Evolutionary conservation across 495 filamentous ascomycete species (phyloP).

Genomic region (Bacidia gigantensis): DNA sequence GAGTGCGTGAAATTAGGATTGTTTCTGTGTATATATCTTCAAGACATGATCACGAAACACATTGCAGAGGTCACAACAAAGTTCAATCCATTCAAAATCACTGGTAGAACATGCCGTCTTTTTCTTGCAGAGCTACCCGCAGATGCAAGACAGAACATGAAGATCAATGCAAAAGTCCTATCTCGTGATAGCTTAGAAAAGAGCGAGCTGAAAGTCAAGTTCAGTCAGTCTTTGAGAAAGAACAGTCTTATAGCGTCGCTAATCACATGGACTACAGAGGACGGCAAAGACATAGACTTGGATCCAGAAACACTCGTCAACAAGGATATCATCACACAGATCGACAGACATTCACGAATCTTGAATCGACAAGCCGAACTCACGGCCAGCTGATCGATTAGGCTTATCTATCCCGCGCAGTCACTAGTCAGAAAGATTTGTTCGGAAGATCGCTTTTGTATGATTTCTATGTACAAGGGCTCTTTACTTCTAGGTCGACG

Average conservation of each 20-base stretch:
- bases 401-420: not conserved
- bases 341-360: constrained; percentile 72
- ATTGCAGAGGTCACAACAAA: constrained; percentile 68
- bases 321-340: constrained; percentile 74
- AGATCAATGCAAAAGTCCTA: constrained; percentile 67
- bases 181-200: constrained; percentile 43
- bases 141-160: constrained; percentile 55
- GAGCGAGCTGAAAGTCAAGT: constrained; percentile 58
- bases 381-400: constrained; percentile 34
- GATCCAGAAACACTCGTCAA: constrained; percentile 78
- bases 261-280: constrained; percentile 14
- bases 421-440: too few species aligned
- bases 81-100: constrained; percentile 83
- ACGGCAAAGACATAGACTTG: constrained; percentile 37
- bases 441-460: not conserved
- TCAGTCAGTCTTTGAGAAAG: constrained; percentile 47
- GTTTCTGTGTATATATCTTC: too few species aligned
- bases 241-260: not conserved
- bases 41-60: constrained; percentile 82
- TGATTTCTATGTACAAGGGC: not conserved
- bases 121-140: constrained; percentile 82
- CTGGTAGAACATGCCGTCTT: constrained; percentile 64
- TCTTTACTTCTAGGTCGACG: not conserved
- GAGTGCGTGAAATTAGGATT: too few species aligned
- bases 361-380: constrained; percentile 74